Percentiles rank a stretch among this genome's conserved stretches.
These are phyloP conservation scores for Micractinium conductrix DNA, from an alignment of 139 green algal species.

Conservation along the genomic window DNA sequence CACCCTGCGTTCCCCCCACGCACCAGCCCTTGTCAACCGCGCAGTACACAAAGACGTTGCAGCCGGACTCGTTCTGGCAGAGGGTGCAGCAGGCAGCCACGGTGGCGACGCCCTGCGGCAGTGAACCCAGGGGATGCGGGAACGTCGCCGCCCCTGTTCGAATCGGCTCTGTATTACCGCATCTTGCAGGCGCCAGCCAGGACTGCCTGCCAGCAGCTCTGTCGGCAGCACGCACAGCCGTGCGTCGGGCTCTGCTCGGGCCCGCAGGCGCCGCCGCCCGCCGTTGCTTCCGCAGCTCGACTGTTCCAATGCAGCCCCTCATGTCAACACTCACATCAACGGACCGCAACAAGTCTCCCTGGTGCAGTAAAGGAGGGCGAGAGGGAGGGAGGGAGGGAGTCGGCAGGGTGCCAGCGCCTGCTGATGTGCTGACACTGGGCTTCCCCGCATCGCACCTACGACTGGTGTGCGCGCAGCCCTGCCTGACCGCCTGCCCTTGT, in stretches of 20 bases:
- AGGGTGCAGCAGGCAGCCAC: not conserved
- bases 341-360: no score
- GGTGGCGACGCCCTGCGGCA: not conserved
- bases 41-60: slow-evolving; percentile 3
- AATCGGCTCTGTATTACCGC: not conserved
- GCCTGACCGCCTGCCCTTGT: not conserved
- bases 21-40: not conserved
- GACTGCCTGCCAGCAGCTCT: not conserved
- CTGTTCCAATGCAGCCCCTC: not conserved
- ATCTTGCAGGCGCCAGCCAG: not conserved
- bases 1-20: not conserved
- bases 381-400: no score
- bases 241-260: no score
- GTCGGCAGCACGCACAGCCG: not conserved
- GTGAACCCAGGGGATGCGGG: not conserved
- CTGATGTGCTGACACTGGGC: no score
- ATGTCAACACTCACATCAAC: not conserved
- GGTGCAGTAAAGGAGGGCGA: no score
- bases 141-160: not conserved
- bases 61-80: not conserved
- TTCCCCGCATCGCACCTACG: no score
- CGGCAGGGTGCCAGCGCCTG: no score
- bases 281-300: no score
- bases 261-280: no score
- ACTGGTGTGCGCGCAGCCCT: no score